Evolutionary conservation across 2,329 filamentous ascomycete genomes (phyloP), one percentile per base, ranked within the genome.

Genomic region (Ophiostoma sp.): DNA sequence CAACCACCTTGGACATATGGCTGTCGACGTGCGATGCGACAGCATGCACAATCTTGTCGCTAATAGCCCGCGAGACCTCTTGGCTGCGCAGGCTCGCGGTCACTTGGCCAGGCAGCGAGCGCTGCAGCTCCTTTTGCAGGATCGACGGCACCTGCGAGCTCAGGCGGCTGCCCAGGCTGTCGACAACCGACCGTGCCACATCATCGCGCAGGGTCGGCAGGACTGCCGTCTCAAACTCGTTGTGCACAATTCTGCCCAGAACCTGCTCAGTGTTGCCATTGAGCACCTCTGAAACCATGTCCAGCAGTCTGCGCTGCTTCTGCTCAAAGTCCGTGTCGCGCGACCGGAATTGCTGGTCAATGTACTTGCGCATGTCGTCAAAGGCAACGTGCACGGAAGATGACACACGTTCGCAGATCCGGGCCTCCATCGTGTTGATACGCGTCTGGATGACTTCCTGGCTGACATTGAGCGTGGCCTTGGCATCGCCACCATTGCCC

Each of bases 121-220:
- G 85, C 76, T 90, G 89, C 73, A 97, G 81, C 79, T 96, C 92
- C 74, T 88, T 88, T 70, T 91, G 87, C 62, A 96, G 79, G 1
- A 85, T 82, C 57, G 85, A 84, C n/a, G 87, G 83, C 54, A 96
- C 79, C 68, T 90, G 85, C 67, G 87, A 84, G 73, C 87, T 86
- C 70, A 97, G 80, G 72, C 88, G 87, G 73, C 86, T 84, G 70
- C 87, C 85, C 33, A 98, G 83, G 77, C 92, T 88, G 72, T 90
- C 89, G 69, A 90, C 86, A 36, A 97, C 84, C 4, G 89, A 85
- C 72, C 87, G 86, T 64, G 87, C 84, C 17, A 91, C 88, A 60
- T 89, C 83, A 68, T 89, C 85, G 57, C 88, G 86, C 70, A 98
- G 82, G 41, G 89, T 84, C 13, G 95, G 94, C 68, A 97, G 83